Base-by-base conservation (phyloP, 495 filamentous ascomycete genomes). In the Daldinia caldariorum region DNA sequence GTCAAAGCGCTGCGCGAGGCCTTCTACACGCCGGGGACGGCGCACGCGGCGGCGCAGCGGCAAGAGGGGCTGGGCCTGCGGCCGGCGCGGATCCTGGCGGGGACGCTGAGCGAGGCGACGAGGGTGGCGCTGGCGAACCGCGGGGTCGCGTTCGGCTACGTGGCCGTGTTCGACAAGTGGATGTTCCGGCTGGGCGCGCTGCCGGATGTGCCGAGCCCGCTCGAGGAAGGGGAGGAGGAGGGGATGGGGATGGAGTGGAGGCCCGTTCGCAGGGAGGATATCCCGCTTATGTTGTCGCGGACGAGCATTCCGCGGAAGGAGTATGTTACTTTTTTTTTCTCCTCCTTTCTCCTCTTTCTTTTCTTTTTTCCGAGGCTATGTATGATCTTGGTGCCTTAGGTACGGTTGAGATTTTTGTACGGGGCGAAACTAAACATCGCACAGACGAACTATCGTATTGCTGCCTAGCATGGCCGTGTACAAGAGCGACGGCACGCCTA, bases 131-230 rank as follows among this genome's bases (percentile, higher is more conserved):
- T 79, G 45, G 9, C 74, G 38, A 39, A 49, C 0, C 57, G 26
- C 13, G 78, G 75, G 3, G 60, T 82, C 1, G 63, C 38, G 7
- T 61, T 77, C 35, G 10, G 58, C 26, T 26, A 41, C 14, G 66
- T 75, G n/a, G 70, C 60, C 14, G 74, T 79, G 29, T 79, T 75
- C 45, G 76, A 78, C 32, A 83, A 83, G 78, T 85, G 80, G 79
- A 58, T 84, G 16, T 83, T 83, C 56, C 67, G 74, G 4, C 34
- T 70, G 0, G 76, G 76, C 35, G 72, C 39, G 9, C 50, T 81
- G 73, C 75, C 72, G 9, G 51, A 54, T 14, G 66, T 50, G 51
- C 16, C 41, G 54, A 67, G 13, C 22, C 67, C 31, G 58, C 13
- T 70, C 16, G 61, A 32, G 8, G 59, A 63, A 29, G 76, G 69